Percentiles rank a stretch among this genome's conserved stretches.
Conservation (phyloP, 345 rosid genomes). For the Pseudoturritis turrita region DNA sequence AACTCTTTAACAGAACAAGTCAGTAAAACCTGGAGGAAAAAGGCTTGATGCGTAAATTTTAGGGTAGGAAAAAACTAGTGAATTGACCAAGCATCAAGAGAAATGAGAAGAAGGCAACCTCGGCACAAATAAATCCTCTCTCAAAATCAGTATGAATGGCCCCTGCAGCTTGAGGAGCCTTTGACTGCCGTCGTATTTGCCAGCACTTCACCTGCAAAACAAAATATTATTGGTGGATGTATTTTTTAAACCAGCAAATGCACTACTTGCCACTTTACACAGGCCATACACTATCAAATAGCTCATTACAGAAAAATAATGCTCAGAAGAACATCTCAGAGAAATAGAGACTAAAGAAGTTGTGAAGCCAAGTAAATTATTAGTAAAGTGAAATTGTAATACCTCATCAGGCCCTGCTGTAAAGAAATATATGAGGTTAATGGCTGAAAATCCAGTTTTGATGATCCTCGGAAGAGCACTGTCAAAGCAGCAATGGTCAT, state of each 20-base stretch:
- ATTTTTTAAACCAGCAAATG: neutral
- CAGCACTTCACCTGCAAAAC: slow-evolving; percentile 87
- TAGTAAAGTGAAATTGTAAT: slow-evolving; percentile 10
- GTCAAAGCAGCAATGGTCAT: slow-evolving; percentile 20
- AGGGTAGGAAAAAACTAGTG: neutral
- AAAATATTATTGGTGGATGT: slow-evolving; percentile 1
- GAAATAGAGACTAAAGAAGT: neutral
- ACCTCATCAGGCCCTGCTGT: slow-evolving; percentile 99
- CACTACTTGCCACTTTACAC: neutral
- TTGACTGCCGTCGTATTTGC: slow-evolving; percentile 90
- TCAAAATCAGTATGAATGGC: slow-evolving; percentile 92
- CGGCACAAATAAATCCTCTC: slow-evolving; percentile 97
- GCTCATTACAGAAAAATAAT: neutral
- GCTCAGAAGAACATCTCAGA: neutral
- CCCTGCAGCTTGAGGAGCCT: slow-evolving; percentile 99
- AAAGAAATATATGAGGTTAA: slow-evolving; percentile 96
- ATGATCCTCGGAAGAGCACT: slow-evolving; percentile 96
- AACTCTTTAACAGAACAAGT: neutral
- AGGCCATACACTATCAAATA: neutral
- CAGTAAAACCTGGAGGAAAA: neutral
- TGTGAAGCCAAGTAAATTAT: neutral
- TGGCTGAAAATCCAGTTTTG: slow-evolving; percentile 95
- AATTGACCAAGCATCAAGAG: slow-evolving; percentile 5
- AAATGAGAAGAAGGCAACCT: slow-evolving; percentile 47
- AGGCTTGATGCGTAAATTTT: neutral